phyloP scores from a whole-genome alignment of 2,329 filamentous ascomycete species.

The Trichoderma sp. region DNA sequence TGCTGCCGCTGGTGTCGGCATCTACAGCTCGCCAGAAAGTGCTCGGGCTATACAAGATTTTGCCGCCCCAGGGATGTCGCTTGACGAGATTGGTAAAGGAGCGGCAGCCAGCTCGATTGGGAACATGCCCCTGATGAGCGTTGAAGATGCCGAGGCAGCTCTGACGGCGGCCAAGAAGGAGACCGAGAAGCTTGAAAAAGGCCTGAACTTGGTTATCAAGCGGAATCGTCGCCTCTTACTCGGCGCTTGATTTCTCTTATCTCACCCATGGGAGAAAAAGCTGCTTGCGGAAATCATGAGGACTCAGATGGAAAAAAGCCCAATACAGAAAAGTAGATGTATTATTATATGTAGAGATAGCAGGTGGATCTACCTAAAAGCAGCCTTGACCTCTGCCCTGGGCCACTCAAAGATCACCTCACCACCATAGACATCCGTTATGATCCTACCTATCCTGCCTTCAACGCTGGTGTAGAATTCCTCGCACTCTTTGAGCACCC shows the following conservation, averaged over 20 bases:
- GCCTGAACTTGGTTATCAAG: conserved; percentile 60
- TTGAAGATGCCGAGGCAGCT: conserved; percentile 65
- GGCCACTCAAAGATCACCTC: conserved; percentile 69
- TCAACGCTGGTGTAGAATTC: conserved; percentile 64
- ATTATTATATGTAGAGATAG: background rate
- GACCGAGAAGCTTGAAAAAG: conserved; percentile 64
- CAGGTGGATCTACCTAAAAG: conserved; percentile 49
- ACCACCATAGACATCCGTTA: conserved; percentile 65
- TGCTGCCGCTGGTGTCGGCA: conserved; percentile 49
- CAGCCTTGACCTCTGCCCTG: conserved; percentile 62
- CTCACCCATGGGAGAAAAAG: too few relatives aligned
- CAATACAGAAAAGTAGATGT: background rate
- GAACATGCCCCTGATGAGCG: conserved; percentile 59
- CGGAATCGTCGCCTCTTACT: conserved; percentile 60
- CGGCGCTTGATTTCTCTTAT: conserved; percentile 31
- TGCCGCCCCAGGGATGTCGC: conserved; percentile 36
- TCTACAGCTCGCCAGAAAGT: conserved; percentile 46
- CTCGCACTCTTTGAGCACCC: conserved; percentile 64
- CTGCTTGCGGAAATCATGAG: too few relatives aligned
- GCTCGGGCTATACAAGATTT: conserved; percentile 43
- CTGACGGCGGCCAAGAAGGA: conserved; percentile 58
- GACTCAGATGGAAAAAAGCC: background rate
- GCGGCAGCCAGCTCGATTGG: conserved; percentile 37
- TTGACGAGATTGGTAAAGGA: conserved; percentile 40
- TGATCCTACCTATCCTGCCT: conserved; percentile 60